These are phyloP conservation scores for Solanum gandarillasii DNA, from an alignment of 257 asterid genomes.

Conservation along the genomic window DNA sequence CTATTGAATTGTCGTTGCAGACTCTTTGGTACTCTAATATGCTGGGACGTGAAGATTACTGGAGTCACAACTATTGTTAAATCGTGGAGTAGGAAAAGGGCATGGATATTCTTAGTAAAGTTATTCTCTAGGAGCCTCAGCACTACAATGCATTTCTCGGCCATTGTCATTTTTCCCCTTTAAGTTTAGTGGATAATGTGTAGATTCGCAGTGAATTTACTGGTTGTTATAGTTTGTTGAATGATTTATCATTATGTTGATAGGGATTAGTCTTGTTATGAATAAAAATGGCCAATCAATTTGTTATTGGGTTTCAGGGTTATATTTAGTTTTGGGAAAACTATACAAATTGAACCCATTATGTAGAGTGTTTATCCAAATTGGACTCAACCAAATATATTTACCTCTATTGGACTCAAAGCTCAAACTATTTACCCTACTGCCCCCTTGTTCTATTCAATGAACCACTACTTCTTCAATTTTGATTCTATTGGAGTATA, in stretches of 20 bases:
- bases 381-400: too few relatives aligned
- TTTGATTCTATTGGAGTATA: too few relatives aligned
- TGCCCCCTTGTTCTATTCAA: too few relatives aligned
- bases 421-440: too few relatives aligned
- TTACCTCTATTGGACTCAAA: too few relatives aligned
- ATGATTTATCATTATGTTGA: not conserved
- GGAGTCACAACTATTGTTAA: not conserved
- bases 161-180: not conserved
- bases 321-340: too few relatives aligned
- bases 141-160: not conserved
- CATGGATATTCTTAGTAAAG: not conserved
- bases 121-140: not conserved
- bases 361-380: too few relatives aligned
- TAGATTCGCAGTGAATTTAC: not conserved
- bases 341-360: too few relatives aligned
- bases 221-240: not conserved
- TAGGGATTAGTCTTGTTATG: not conserved
- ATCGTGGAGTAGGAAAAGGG: not conserved
- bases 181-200: not conserved
- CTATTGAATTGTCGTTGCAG: not conserved
- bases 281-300: not conserved
- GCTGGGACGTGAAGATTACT: not conserved
- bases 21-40: too few relatives aligned
- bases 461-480: too few relatives aligned
- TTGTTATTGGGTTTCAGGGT: not conserved